Conservation (phyloP, 441 rosid genomes). For the Euphorbia schlechtendalii region DNA sequence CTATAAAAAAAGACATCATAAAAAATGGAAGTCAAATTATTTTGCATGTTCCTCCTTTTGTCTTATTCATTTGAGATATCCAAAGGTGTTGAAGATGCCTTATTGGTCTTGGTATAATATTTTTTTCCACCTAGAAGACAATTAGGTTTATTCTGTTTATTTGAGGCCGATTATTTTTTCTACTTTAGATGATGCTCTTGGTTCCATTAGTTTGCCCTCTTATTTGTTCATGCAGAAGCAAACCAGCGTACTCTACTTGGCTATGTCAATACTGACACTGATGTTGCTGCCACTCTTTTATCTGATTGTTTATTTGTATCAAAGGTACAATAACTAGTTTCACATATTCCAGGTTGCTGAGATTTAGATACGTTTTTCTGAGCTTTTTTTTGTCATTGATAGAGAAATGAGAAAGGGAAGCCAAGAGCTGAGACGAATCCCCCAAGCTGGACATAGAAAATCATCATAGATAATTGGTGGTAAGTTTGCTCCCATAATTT, state of each 20-base stretch:
- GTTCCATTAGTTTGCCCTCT: slow-evolving; percentile 3
- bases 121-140: not conserved
- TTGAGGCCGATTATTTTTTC: slow-evolving; percentile 3
- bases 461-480: slow-evolving; percentile 41
- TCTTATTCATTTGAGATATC: not conserved
- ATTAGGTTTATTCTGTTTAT: not conserved
- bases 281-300: slow-evolving; percentile 94
- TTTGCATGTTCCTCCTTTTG: not conserved
- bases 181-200: not conserved
- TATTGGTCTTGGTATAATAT: not conserved
- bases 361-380: slow-evolving; percentile 16
- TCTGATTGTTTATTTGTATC: slow-evolving; percentile 66
- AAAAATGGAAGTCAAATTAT: not conserved
- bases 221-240: slow-evolving; percentile 50
- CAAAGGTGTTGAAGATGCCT: not conserved
- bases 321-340: slow-evolving; percentile 45
- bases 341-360: not conserved
- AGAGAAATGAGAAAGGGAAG: slow-evolving; percentile 70
- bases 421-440: slow-evolving; percentile 77
- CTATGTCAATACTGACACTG: slow-evolving; percentile 72
- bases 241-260: slow-evolving; percentile 63
- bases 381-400: slow-evolving; percentile 18
- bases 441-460: slow-evolving; percentile 52
- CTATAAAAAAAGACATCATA: not conserved
- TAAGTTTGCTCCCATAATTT: not conserved